phyloP scores from a whole-genome alignment of 2,329 filamentous ascomycete genomes.

The Moelleriella libera region DNA sequence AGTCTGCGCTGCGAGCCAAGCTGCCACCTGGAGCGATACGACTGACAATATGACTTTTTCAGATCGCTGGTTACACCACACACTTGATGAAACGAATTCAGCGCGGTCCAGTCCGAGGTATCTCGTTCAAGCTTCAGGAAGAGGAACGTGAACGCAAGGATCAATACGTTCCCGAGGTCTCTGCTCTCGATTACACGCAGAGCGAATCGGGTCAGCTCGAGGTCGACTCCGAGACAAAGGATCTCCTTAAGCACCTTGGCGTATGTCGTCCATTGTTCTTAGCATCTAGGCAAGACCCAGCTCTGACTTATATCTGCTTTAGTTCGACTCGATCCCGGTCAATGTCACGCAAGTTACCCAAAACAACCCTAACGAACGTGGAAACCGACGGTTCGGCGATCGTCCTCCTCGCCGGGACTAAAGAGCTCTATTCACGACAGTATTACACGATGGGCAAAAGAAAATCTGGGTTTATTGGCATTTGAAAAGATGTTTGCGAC shows the following conservation, averaged over 20 bases:
- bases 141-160: constrained; percentile 99
- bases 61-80: constrained; percentile 98
- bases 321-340: constrained; percentile 98
- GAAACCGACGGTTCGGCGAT: constrained; percentile 62
- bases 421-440: background rate
- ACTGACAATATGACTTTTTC: constrained; percentile 3
- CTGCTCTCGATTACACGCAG: constrained; percentile 95
- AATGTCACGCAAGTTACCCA: constrained; percentile 86
- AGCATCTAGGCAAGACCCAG: background rate
- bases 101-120: constrained; percentile 96
- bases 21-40: background rate
- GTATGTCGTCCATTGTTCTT: constrained; percentile 45
- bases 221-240: constrained; percentile 95
- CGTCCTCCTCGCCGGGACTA: constrained; percentile 26
- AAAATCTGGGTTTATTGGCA: constrained; percentile 25
- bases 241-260: constrained; percentile 95
- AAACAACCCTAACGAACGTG: constrained; percentile 72
- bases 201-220: constrained; percentile 89
- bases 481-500: constrained; percentile 28
- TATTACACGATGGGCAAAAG: constrained; percentile 11
- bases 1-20: background rate
- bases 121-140: constrained; percentile 99
- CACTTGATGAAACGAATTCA: constrained; percentile 99
- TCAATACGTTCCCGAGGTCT: constrained; percentile 99
- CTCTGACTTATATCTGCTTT: constrained; percentile 1